Evolutionary conservation across 805 yeast species (phyloP), one percentile per base, ranked within the genome.

Genomic region (Candida ulmi): DNA sequence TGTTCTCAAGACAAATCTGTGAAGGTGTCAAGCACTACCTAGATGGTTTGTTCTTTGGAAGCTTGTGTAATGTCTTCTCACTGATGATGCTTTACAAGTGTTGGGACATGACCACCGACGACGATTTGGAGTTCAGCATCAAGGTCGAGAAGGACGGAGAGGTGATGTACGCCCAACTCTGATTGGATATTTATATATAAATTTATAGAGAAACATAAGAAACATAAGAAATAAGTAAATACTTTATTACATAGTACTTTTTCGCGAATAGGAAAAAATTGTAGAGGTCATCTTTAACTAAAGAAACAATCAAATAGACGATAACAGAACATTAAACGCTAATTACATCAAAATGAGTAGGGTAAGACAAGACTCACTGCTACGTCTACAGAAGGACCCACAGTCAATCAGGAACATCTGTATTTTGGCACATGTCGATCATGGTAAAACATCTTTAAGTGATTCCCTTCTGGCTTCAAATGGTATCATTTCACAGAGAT

Each of bases 371-470:
- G 81, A 77, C 30, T 79, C 80, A 24, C 72, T 88, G 26, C 69
- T 74, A 25, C 61, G 75, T 46, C 65, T 88, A 16, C 97, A 91
- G 60, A 69, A 69, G 48, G 75, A 83, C 46, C 79, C 95, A 0
- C 63, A 72, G 13, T 68, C 77, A 44, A 79, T 91, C 24, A 72
- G 99, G 44, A 93, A 93, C 61, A 87, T 93, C 33, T 93, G 99
- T 63, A 88, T 93, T 45, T 70, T 93, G 36, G 99, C 99, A 0
- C 99, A 93, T 62, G 99, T 93, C 18, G 99, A 93, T 60, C 99
- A 93, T 58, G 99, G 99, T 21, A 93, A 93, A 64, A 93, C 99
- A 0, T 87, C 98, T 2, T 68, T 93, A 25, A 84, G 95, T 33
- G 99, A 93, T 61, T 84, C 95, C 9, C 66, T 93, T 35, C 65